Evolutionary conservation across 2,329 filamentous ascomycete genomes (phyloP), one percentile per base, ranked within the genome.

Genomic region (Phialophora expanda): DNA sequence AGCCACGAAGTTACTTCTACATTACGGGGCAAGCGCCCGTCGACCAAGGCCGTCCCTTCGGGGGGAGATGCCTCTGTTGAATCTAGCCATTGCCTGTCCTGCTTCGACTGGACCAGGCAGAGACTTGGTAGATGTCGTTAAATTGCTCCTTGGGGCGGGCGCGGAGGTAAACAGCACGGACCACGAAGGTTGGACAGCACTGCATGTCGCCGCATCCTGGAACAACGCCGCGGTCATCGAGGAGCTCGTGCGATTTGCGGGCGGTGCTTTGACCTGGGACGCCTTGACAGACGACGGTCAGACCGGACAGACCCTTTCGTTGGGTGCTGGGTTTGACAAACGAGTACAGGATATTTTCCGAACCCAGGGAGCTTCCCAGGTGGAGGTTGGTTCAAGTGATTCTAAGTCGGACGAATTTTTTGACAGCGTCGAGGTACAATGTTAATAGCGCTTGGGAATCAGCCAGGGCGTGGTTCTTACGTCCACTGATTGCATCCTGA

Each of bases 111-210:
- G 24, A 20, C 28, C 50, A 53, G n/a, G 12, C 50, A 28, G 50
- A 22, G 50, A 53, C 50, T 20, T 53, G 50, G 50, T 53, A 53
- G 50, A 53, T 24, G 50, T 53, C 12, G 50, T 53, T 53, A 53
- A 53, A 26, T 53, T 53, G 50, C 50, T 53, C 50, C 50, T 53
- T 53, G 50, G 28, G 50, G 50, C 24, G 50, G 50, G 50, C 50
- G 50, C 50, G 50, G 50, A 53, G 4, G 50, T 53, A 53, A 53
- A 53, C 50, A 53, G 50, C 50, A 14, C 14, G 50, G 50, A 53
- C 50, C 50, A 53, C 50, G 50, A 53, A 53, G 50, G 50, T 53
- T 53, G 50, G 50, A 53, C 50, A 53, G 50, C 50, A 53, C 50
- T 53, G 50, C 50, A 53, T 53, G 50, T 53, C 50, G 50, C 50